Evolutionary conservation across 2,329 filamentous ascomycete species (phyloP), one percentile per base, ranked within the genome.

Genomic region (Cyphellophora attinorum): DNA sequence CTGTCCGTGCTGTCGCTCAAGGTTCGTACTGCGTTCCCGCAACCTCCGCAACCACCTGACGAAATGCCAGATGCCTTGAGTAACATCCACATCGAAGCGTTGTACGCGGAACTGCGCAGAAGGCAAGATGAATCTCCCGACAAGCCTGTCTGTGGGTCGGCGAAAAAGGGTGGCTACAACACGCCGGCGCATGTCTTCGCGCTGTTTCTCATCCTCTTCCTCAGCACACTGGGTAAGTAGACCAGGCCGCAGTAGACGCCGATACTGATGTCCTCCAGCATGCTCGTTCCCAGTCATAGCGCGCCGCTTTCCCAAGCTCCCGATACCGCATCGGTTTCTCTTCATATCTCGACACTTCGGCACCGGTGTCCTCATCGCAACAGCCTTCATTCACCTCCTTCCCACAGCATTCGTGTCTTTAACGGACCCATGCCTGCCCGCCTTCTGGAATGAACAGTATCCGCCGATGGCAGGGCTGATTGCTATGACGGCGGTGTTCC

Each of bases 291-390:
- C 79, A 2, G 61, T 83, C 19, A 58, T 83, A 35, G 79, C 75
- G 6, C 70, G 72, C 34, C 70, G 73, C 44, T 64, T 70, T 23
- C 71, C 70, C 23, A 66, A 68, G 31, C 66, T 76, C 36, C 69
- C 65, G 33, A 70, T 71, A 35, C 76, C 78, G 34, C 68, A 67
- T 42, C 67, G 57, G 14, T 67, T 81, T 48, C 68, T 81, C 43
- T 80, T 81, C 54, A 63, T 78, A 43, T 78, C 76, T 49, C 75
- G 81, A 45, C 81, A 85, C 60, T 81, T 85, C 45, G 81, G 84
- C 51, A 91, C 84, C 1, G 84, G 84, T 39, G 85, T 91, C 13
- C 65, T 91, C n/a, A 79, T 91, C 42, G 83, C 85, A 8, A 91
- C 84, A 1, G 83, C 84, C 36, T 91, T 91, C 51, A 82, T 89